Base-by-base conservation (phyloP, 1,284 basidiomycete species). In the Bjerkandera adusta region DNA sequence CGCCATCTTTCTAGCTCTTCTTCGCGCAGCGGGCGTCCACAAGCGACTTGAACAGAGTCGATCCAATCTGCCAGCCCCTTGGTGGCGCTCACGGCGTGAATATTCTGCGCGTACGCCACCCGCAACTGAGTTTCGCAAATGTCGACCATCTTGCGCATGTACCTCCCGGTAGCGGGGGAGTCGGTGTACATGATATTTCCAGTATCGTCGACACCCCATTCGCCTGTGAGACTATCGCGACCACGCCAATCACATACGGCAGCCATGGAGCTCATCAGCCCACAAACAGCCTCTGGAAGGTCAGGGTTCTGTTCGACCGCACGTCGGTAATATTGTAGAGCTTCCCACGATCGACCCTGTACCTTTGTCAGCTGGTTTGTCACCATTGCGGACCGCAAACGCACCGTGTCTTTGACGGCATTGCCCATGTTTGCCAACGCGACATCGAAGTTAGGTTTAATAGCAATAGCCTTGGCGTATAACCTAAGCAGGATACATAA, bases 361-460 rank as follows among this genome's bases (percentile, higher is more conserved):
- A 55, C 57, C 12, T 21, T 45, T 12, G 44, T 24, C 32, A 49
- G 30, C 34, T 22, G 21, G 20, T 26, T 15, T 5, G 25, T n/a
- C 27, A n/a, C 26, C 20, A 13, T 27, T 16, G 25, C 15, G 13
- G 27, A 48, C 12, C 32, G 24, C 26, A 30, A 37, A 49, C 68
- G 43, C 33, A 76, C 77, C 50, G 62, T 62, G 49, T 79, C 76
- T 54, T 76, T 76, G 57, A 83, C 63, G 0, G 77, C 76, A 57
- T 81, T 83, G n/a, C 73, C 81, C 52, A 82, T 66, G 50, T 83
- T 81, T 15, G 79, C 78, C 8, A 83, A 65, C 0, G 81, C 81
- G 40, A 83, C 75, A 44, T 81, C 81, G 47, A 77, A 77, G 53
- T 75, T 72, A 3, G 81, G 80, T 38, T 81, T 78, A 50, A 62